Conservation (phyloP, 1,284 basidiomycete genomes). For the Waitea zeae region DNA sequence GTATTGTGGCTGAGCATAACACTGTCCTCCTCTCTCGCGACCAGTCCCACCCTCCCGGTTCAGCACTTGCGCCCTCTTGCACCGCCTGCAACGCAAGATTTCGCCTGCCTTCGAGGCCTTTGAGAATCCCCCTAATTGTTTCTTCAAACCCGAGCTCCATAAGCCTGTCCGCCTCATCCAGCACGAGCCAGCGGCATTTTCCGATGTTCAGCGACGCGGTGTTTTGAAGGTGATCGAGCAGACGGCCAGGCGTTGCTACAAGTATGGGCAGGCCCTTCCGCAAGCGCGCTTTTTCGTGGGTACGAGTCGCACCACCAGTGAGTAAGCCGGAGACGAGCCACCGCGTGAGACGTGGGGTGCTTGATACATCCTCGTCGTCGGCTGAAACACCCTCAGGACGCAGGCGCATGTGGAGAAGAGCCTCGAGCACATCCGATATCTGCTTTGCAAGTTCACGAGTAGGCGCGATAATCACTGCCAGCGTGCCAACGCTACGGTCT, state of each 20-base stretch:
- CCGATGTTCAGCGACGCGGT: constrained; percentile 84
- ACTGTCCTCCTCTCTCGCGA: constrained; percentile 60
- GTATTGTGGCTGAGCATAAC: constrained; percentile 92
- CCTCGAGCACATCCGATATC: constrained; percentile 60
- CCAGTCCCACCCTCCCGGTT: constrained; percentile 83
- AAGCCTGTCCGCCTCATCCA: constrained; percentile 91
- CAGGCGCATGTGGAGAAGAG: constrained; percentile 56
- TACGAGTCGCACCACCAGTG: constrained; percentile 59
- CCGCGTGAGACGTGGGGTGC: constrained; percentile 50
- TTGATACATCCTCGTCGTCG: constrained; percentile 31
- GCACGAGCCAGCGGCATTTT: constrained; percentile 89
- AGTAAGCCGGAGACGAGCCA: constrained; percentile 93
- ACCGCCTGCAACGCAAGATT: constrained; percentile 60
- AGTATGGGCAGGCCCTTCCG: constrained; percentile 61
- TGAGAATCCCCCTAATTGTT: constrained; percentile 65
- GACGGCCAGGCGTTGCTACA: constrained; percentile 51
- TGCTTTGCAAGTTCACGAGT: constrained; percentile 93
- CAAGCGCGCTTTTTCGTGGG: constrained; percentile 59
- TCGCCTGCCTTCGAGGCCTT: constrained; percentile 66
- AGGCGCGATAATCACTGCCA: constrained; percentile 89
- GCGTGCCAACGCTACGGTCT: constrained; percentile 74
- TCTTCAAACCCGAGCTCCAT: constrained; percentile 59
- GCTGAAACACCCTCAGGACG: constrained; percentile 33
- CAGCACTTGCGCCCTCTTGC: constrained; percentile 48
- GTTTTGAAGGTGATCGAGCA: constrained; percentile 65